Percentiles rank a stretch among this genome's conserved stretches.
Conservation (phyloP, 1,139 yeast species). For the Suhomyces anneliseae region DNA sequence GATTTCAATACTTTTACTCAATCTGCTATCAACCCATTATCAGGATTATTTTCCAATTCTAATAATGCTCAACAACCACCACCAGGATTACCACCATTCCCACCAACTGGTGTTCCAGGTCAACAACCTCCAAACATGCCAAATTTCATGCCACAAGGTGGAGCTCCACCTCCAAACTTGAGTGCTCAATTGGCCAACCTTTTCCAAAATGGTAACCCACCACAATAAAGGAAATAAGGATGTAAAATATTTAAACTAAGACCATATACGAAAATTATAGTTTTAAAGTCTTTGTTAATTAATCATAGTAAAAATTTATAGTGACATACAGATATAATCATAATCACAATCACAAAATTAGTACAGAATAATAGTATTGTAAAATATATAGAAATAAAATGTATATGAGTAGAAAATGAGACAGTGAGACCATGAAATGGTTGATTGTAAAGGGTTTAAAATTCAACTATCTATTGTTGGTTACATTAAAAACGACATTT, state of each 20-base stretch:
- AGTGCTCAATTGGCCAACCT: slow-evolving; percentile 41
- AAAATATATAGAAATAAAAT: no score
- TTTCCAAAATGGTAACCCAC: slow-evolving; percentile 25
- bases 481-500: no score
- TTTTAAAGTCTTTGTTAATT: no score
- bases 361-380: no score
- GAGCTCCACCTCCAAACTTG: slow-evolving; percentile 26
- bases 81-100: slow-evolving; percentile 18
- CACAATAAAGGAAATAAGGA: background rate
- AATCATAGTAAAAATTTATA: no score
- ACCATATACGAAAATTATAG: background rate
- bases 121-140: slow-evolving; percentile 12
- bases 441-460: no score
- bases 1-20: slow-evolving; percentile 37
- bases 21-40: slow-evolving; percentile 50
- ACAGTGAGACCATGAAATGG: no score
- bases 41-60: slow-evolving; percentile 44
- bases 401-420: no score
- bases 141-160: slow-evolving; percentile 15
- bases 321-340: no score
- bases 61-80: slow-evolving; percentile 11
- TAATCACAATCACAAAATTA: no score
- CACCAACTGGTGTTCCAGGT: slow-evolving; percentile 17
- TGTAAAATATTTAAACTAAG: background rate
- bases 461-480: no score